A percentile compares a stretch with the other conserved stretches of the same genome.
phyloP scores from a whole-genome alignment of 2,329 filamentous ascomycete species.

The Fusarium bulbicola region DNA sequence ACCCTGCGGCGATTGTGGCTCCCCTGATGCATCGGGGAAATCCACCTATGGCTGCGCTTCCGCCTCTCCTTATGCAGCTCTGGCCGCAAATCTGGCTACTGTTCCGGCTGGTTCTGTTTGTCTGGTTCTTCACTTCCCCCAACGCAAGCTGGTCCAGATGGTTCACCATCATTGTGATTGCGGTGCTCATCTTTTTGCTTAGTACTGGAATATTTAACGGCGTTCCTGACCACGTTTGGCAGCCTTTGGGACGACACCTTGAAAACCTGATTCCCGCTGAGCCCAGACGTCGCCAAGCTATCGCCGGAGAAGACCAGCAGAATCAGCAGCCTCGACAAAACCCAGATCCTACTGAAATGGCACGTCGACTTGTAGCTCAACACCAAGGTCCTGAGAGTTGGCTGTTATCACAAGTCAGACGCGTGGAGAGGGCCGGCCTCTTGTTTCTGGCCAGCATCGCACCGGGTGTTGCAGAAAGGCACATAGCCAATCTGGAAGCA shows the following conservation, averaged over 20 bases:
- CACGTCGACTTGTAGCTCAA: conserved; percentile 62
- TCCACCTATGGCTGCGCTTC: conserved; percentile 47
- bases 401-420: conserved; percentile 55
- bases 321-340: conserved; percentile 41
- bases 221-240: conserved; percentile 63
- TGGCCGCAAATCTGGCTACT: conserved; percentile 72
- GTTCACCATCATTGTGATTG: conserved; percentile 63
- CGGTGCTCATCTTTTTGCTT: conserved; percentile 64
- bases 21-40: conserved; percentile 51
- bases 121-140: conserved; percentile 72
- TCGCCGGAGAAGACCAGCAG: conserved; percentile 21
- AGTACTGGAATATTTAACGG: conserved; percentile 69
- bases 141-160: conserved; percentile 68
- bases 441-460: conserved; percentile 73
- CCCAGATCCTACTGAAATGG: conserved; percentile 60
- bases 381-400: conserved; percentile 45
- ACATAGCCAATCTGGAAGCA: conserved; percentile 67
- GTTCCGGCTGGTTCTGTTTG: conserved; percentile 65
- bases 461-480: conserved; percentile 71
- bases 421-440: conserved; percentile 67
- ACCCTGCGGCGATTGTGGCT: conserved; percentile 34
- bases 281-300: conserved; percentile 42
- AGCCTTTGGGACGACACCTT: conserved; percentile 66
- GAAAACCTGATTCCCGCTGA: conserved; percentile 67
- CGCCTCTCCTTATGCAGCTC: conserved; percentile 49